These are phyloP conservation scores for Globisporangium paddicum DNA, from an alignment of 352 stramenopile genomes.

Conservation along the genomic window DNA sequence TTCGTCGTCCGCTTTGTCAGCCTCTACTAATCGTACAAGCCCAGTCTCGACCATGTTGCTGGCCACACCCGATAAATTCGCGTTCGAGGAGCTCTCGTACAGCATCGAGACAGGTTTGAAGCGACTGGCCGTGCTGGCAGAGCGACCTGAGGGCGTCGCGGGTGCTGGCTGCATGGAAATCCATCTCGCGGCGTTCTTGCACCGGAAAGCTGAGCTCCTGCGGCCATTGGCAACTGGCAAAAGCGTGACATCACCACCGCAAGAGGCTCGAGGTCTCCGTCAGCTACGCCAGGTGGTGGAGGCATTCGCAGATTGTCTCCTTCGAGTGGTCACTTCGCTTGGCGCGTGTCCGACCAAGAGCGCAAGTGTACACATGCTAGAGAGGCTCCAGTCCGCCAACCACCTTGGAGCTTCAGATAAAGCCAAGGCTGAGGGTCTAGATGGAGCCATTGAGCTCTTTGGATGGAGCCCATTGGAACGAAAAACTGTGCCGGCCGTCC, in stretches of 20 bases:
- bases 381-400: conserved; percentile 27
- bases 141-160: conserved; percentile 33
- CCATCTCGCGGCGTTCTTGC: conserved; percentile 36
- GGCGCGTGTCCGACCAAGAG: conserved; percentile 7
- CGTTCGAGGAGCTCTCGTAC: conserved; percentile 45
- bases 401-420: not conserved
- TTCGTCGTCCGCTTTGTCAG: not conserved
- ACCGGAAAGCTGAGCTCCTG: conserved; percentile 23
- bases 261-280: conserved; percentile 15
- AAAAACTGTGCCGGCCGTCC: conserved; percentile 17
- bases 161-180: conserved; percentile 49
- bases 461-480: conserved; percentile 34
- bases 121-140: conserved; percentile 28
- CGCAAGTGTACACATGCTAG: conserved; percentile 16
- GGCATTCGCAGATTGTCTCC: conserved; percentile 23
- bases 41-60: conserved; percentile 43
- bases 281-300: conserved; percentile 27
- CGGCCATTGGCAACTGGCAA: not conserved
- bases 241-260: not conserved
- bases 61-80: conserved; percentile 24
- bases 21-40: conserved; percentile 7
- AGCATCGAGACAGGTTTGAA: conserved; percentile 34
- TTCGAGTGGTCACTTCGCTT: conserved; percentile 17
- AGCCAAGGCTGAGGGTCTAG: not conserved
- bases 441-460: conserved; percentile 17